Conservation (phyloP, 768 basidiomycete genomes). For the Suillus cothurnatus region DNA sequence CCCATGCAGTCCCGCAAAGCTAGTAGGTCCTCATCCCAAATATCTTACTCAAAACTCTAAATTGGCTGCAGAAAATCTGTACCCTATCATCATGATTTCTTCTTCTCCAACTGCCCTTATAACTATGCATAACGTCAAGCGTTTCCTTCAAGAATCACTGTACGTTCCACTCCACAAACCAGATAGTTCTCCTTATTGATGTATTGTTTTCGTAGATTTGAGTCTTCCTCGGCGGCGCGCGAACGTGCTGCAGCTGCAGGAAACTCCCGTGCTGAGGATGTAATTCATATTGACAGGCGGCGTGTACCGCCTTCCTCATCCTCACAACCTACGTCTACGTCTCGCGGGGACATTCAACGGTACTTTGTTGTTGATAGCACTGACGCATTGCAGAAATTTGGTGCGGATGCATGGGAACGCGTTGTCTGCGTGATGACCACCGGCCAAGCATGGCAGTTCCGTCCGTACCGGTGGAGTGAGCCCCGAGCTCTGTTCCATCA, state of each 20-base stretch:
- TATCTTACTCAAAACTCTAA: not conserved
- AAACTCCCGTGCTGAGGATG: constrained; percentile 75
- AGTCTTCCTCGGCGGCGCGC: constrained; percentile 74
- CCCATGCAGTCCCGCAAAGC: constrained; percentile 65
- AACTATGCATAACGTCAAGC: constrained; percentile 97
- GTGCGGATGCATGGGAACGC: constrained; percentile 92
- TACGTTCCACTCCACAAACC: constrained; percentile 37
- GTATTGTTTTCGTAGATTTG: constrained; percentile 49
- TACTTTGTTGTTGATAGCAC: constrained; percentile 93
- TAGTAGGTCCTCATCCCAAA: constrained; percentile 43
- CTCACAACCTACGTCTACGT: constrained; percentile 17
- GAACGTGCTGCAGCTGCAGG: constrained; percentile 69
- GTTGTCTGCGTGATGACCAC: constrained; percentile 99
- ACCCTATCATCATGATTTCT: constrained; percentile 97
- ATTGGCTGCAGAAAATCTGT: constrained; percentile 57
- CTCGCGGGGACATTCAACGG: constrained; percentile 46
- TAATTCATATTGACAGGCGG: constrained; percentile 86
- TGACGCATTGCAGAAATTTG: constrained; percentile 91
- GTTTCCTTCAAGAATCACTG: constrained; percentile 89
- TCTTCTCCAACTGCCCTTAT: constrained; percentile 91
- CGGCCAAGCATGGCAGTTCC: constrained; percentile 98
- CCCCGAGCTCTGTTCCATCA: constrained; percentile 92
- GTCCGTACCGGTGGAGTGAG: constrained; percentile 95
- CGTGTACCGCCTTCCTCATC: constrained; percentile 49
- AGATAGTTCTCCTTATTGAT: not conserved